phyloP scores from a whole-genome alignment of 2,329 filamentous ascomycete genomes.

The Cercospora berteroae region DNA sequence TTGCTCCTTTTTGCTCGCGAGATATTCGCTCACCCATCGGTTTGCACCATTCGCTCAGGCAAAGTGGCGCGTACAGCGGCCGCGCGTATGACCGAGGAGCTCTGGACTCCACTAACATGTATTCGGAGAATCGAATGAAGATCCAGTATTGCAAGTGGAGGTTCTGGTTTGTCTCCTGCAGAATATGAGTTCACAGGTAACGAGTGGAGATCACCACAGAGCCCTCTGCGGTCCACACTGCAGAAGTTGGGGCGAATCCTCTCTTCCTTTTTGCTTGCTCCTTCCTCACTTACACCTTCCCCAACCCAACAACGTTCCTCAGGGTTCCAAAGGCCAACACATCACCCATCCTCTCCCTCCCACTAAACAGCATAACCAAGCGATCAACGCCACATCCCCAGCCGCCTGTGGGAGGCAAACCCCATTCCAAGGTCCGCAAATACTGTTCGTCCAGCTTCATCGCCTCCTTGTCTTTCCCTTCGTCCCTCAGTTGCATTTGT shows the following conservation, averaged over 20 bases:
- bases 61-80: not conserved
- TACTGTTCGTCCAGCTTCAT: slow-evolving; percentile 73
- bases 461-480: slow-evolving; percentile 48
- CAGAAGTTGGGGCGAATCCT: not conserved
- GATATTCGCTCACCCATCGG: not conserved
- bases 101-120: not conserved
- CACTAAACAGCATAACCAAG: slow-evolving; percentile 85
- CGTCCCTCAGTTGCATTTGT: slow-evolving; percentile 46
- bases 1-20: not conserved
- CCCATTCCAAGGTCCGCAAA: slow-evolving; percentile 78
- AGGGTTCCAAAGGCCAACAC: slow-evolving; percentile 86
- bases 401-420: slow-evolving; percentile 89
- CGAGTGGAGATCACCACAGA: not conserved
- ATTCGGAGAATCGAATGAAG: not conserved
- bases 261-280: not conserved
- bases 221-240: not conserved
- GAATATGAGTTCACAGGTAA: not conserved
- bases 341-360: slow-evolving; percentile 75
- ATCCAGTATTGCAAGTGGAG: not conserved
- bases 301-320: slow-evolving; percentile 54
- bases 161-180: not conserved
- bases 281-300: slow-evolving; percentile 7
- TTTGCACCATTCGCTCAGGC: not conserved
- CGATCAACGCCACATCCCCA: slow-evolving; percentile 95
- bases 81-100: not conserved